Evolutionary conservation across 352 stramenopile species (phyloP).

Genomic region (Blastocystis sp.): DNA sequence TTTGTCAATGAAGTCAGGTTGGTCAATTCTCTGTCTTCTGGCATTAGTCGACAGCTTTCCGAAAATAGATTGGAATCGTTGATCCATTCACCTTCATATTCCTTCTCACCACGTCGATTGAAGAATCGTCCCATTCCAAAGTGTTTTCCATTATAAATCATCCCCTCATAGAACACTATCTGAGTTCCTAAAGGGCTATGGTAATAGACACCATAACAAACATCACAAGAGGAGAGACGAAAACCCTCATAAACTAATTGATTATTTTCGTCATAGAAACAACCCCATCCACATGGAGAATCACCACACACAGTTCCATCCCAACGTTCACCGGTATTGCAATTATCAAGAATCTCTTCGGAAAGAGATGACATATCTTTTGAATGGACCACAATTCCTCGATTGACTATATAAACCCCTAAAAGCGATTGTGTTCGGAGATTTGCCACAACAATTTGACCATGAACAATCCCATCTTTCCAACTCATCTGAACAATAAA

Average conservation of each 20-base stretch:
- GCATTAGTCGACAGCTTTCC: neutral
- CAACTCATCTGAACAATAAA: conserved; percentile 7
- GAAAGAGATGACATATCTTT: neutral
- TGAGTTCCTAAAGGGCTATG: neutral
- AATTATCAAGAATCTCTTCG: neutral
- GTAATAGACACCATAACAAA: conserved; percentile 31
- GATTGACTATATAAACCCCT: neutral
- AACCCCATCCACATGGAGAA: conserved; percentile 26
- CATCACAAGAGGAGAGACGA: neutral
- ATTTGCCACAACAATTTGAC: conserved; percentile 44
- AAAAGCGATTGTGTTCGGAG: neutral
- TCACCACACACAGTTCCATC: neutral
- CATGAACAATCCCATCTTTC: neutral
- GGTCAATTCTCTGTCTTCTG: neutral
- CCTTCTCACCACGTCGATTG: neutral
- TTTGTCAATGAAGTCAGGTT: neutral
- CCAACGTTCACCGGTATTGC: neutral
- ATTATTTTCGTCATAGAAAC: neutral
- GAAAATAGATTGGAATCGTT: neutral
- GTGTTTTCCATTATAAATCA: neutral
- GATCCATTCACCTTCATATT: conserved; percentile 7
- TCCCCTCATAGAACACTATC: neutral
- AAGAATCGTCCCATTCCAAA: conserved; percentile 14
- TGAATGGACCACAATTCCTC: neutral
- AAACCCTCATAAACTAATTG: conserved; percentile 12